Conservation (phyloP, 2,329 filamentous ascomycete genomes). For the Thielaviopsis ethacetica region DNA sequence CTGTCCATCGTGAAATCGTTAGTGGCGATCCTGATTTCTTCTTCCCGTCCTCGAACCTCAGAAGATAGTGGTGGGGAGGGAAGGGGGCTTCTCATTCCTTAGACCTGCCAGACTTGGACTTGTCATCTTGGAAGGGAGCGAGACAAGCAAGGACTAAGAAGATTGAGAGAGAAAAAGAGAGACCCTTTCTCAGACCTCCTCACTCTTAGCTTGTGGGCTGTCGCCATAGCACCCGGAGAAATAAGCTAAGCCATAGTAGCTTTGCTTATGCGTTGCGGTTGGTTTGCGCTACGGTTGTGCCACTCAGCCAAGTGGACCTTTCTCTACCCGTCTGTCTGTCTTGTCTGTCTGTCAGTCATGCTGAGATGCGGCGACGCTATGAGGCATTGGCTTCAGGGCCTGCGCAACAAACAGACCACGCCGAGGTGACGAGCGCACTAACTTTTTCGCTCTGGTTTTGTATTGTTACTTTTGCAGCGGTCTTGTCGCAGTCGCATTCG, state of each 20-base stretch:
- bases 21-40: slow-evolving; percentile 5
- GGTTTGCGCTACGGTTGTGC: too few relatives aligned
- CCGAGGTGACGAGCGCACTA: background rate
- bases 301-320: too few relatives aligned
- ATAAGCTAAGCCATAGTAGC: too few relatives aligned
- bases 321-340: too few relatives aligned
- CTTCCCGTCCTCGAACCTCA: background rate
- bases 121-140: background rate
- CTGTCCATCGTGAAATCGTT: background rate
- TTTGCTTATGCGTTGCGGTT: too few relatives aligned
- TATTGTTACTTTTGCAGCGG: background rate
- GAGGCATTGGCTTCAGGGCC: too few relatives aligned
- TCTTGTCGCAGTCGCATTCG: too few relatives aligned
- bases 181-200: background rate
- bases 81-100: background rate
- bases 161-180: too few relatives aligned
- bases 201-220: background rate
- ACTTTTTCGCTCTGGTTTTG: background rate
- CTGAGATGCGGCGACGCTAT: too few relatives aligned
- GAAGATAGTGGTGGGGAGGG: background rate
- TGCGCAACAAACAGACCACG: too few relatives aligned
- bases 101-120: background rate
- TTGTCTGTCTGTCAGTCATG: too few relatives aligned
- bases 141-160: background rate
- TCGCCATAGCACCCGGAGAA: too few relatives aligned